Evolutionary conservation across 345 rosid species (phyloP).

Genomic region (Streptanthus diversifolius): DNA sequence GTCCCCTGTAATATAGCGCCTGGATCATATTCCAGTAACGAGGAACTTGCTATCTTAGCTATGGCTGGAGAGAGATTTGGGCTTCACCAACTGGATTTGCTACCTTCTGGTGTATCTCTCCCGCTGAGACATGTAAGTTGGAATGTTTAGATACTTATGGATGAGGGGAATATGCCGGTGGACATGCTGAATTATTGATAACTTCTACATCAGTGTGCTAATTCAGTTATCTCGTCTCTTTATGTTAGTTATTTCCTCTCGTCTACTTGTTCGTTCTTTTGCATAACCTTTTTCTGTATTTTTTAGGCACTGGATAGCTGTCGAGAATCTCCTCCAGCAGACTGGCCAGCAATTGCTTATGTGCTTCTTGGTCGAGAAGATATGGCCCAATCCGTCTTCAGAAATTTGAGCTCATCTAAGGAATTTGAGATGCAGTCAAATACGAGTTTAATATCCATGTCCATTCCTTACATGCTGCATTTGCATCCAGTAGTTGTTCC

Average conservation of each 20-base stretch:
- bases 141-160: not conserved
- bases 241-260: conserved; percentile 1
- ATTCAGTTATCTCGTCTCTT: not conserved
- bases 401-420: conserved; percentile 46
- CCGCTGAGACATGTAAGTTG: conserved; percentile 92
- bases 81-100: conserved; percentile 71
- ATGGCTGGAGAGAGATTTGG: conserved; percentile 98
- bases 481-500: conserved; percentile 90
- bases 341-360: conserved; percentile 95
- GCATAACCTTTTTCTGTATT: conserved; percentile 26
- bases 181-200: conserved; percentile 12
- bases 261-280: conserved; percentile 8
- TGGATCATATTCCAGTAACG: conserved; percentile 70
- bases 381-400: conserved; percentile 62
- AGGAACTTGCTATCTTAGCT: conserved; percentile 83
- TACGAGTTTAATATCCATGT: conserved; percentile 64
- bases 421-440: conserved; percentile 57
- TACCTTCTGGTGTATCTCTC: conserved; percentile 90
- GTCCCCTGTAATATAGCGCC: conserved; percentile 66
- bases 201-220: not conserved
- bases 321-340: conserved; percentile 88
- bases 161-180: conserved; percentile 8
- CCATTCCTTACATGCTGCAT: conserved; percentile 93
- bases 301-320: conserved; percentile 82
- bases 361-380: conserved; percentile 95